These are phyloP conservation scores for Monosporozyma siamensis DNA, from an alignment of 805 yeast species.

Conservation along the genomic window DNA sequence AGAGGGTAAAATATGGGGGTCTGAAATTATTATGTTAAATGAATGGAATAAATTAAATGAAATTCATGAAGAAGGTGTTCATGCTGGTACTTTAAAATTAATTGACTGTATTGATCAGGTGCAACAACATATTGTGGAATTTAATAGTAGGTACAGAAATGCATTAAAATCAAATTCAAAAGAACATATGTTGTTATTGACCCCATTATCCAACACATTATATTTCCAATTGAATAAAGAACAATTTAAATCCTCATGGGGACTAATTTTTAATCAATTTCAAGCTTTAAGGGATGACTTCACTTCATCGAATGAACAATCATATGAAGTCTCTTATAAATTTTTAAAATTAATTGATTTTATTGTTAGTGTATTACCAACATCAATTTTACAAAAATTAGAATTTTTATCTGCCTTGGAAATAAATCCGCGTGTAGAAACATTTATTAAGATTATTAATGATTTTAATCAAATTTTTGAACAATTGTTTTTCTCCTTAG, in stretches of 20 bases:
- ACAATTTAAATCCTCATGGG: constrained; percentile 39
- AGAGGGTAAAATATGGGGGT: constrained; percentile 11
- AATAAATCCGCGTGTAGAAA: constrained; percentile 29
- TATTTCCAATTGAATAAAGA: constrained; percentile 43
- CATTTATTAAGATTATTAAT: constrained; percentile 27
- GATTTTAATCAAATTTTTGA: constrained; percentile 35
- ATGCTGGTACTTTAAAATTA: not conserved
- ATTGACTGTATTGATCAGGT: constrained; percentile 1
- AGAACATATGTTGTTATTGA: constrained; percentile 36
- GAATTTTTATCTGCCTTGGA: constrained; percentile 31
- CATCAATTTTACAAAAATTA: constrained; percentile 36
- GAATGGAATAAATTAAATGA: not conserved
- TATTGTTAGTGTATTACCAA: constrained; percentile 43
- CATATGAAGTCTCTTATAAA: constrained; percentile 8
- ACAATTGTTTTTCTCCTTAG: constrained; percentile 27
- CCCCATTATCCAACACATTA: constrained; percentile 54
- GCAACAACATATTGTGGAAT: constrained; percentile 16
- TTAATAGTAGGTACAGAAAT: constrained; percentile 29
- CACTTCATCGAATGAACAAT: constrained; percentile 11
- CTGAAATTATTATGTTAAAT: constrained; percentile 4
- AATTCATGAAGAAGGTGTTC: not conserved
- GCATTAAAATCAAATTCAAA: constrained; percentile 15
- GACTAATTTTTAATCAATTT: constrained; percentile 15
- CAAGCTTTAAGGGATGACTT: constrained; percentile 16
- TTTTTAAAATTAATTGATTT: constrained; percentile 35